These are phyloP conservation scores for Prunella vulgaris DNA, from an alignment of 257 asterid species.

Conservation along the genomic window DNA sequence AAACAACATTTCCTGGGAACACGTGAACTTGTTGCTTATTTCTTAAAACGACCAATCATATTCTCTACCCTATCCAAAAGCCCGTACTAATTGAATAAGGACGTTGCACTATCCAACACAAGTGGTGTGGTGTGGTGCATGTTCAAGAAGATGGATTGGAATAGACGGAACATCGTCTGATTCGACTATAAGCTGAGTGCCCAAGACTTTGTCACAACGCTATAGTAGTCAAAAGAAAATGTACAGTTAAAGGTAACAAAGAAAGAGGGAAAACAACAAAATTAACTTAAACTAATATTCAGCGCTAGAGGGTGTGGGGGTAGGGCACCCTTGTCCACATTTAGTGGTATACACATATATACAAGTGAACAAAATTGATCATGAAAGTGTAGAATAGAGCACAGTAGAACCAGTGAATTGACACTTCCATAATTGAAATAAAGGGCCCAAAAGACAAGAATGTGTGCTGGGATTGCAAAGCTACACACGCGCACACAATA, in stretches of 20 bases:
- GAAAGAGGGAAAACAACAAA: neutral
- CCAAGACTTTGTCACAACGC: slow-evolving; percentile 3
- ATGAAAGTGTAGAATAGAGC: neutral
- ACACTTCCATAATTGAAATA: neutral
- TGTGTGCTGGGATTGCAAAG: neutral
- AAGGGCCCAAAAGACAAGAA: neutral
- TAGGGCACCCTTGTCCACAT: slow-evolving; percentile 1
- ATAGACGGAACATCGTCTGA: neutral
- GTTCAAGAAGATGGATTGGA: neutral
- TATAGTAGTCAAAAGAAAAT: neutral
- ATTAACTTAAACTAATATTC: neutral
- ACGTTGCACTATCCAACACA: neutral
- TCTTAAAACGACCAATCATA: neutral
- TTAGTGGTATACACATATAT: slow-evolving; percentile 10
- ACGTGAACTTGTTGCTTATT: slow-evolving; percentile 22
- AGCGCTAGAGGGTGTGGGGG: neutral
- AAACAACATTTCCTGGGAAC: slow-evolving; percentile 8
- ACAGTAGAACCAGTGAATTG: neutral
- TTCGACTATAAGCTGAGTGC: neutral
- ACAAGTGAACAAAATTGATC: neutral
- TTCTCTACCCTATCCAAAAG: neutral
- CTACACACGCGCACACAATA: neutral
- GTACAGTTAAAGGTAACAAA: neutral
- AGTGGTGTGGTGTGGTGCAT: too few relatives aligned
- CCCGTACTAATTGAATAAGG: neutral